Evolutionary conservation across 495 filamentous ascomycete genomes (phyloP), one percentile per base, ranked within the genome.

Genomic region (Aspergillus panamensis): DNA sequence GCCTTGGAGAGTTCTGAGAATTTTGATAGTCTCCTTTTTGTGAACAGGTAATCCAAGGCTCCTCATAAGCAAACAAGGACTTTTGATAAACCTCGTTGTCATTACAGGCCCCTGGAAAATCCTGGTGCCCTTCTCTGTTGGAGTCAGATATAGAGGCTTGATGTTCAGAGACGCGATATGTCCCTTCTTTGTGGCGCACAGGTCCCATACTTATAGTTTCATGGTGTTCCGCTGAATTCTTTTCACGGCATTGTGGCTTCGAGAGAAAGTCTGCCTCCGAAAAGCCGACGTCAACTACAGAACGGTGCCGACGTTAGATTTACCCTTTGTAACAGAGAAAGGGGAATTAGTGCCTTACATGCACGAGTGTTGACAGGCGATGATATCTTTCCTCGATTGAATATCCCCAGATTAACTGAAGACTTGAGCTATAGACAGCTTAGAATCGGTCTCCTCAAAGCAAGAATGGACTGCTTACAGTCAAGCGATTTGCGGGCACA

Each of bases 381-480:
- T 10, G 88, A 91, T 29, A 82, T 75, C 50, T 80, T 83, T 2
- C 87, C 87, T 64, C 85, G 92, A 21, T 80, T 82, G 68, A 93
- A 93, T 7, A 94, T 70, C 0, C 90, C 90, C 50, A 69, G 14
- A 9, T 65, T 64, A 76, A 68, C 39, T 65, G 74, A 47, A 73
- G 69, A 62, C 64, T 69, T 62, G 76, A 83, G 74, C 87, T 91
- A 52, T 65, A 55, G 53, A 17, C 16, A 25, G 0, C 50, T 66
- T 51, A 68, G 72, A 55, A 70, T 58, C 48, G 40, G 39, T 35
- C 53, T 31, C 17, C 53, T 49, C n/a, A 55, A 32, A 25, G 16
- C 16, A 4, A n/a, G 13, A 20, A 37, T 37, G 21, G 19, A 16
- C 13, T 4, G 61, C 79, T 64, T 73, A 89, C 86, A 16, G 86